These are phyloP conservation scores for Hypoxylon cercidicola DNA, from an alignment of 495 filamentous ascomycete genomes.

Conservation along the genomic window DNA sequence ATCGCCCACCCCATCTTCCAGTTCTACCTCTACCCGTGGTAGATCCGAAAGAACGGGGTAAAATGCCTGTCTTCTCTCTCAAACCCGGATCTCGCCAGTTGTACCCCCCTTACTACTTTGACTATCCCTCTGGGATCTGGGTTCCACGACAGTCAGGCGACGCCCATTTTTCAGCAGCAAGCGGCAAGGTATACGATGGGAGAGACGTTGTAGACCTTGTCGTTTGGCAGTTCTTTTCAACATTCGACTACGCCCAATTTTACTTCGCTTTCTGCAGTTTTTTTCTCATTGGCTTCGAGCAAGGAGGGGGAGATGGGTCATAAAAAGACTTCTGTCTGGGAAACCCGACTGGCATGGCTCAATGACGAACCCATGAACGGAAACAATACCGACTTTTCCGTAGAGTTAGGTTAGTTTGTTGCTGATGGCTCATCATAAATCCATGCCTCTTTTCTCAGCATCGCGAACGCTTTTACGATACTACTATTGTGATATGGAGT, in stretches of 20 bases:
- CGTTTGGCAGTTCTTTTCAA: conserved; percentile 30
- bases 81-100: conserved; percentile 49
- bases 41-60: conserved; percentile 27
- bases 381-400: neutral
- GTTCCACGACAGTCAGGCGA: conserved; percentile 62
- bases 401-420: conserved; percentile 16
- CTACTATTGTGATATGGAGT: neutral
- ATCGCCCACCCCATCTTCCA: conserved; percentile 66
- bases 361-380: neutral
- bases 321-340: neutral
- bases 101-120: too few relatives aligned
- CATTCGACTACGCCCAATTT: conserved; percentile 3
- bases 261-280: neutral
- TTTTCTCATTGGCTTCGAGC: neutral
- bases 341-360: neutral
- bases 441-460: conserved; percentile 19
- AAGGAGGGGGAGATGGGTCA: neutral
- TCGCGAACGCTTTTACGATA: neutral
- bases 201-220: conserved; percentile 58
- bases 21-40: conserved; percentile 40
- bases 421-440: conserved; percentile 20
- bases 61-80: conserved; percentile 72
- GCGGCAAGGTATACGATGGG: conserved; percentile 54
- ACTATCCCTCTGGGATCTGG: conserved; percentile 9
- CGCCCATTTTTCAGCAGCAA: conserved; percentile 30